Percentiles rank a stretch among this genome's conserved stretches.
Evolutionary conservation across 192 early-diverging fungal species (phyloP).

Genomic region (Allomyces macrogynus): DNA sequence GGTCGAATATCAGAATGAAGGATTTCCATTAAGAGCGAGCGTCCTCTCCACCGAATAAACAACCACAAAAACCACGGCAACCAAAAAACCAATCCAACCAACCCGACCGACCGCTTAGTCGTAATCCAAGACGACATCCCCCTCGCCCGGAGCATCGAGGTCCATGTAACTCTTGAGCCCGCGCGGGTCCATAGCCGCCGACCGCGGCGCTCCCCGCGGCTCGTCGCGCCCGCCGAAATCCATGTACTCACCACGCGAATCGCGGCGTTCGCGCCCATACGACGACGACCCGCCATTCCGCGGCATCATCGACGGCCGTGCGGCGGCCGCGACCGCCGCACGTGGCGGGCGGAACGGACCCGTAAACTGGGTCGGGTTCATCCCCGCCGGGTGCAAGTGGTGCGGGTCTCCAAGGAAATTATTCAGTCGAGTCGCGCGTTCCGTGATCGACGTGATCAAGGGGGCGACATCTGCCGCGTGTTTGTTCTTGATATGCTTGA

Average conservation of each 20-base stretch:
- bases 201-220: neutral
- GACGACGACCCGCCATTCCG: slow-evolving; percentile 1
- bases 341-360: neutral
- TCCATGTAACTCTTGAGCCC: slow-evolving; percentile 71
- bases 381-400: slow-evolving; percentile 16
- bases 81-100: neutral
- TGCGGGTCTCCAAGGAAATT: slow-evolving; percentile 73
- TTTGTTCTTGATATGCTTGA: slow-evolving; percentile 81
- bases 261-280: slow-evolving; percentile 3
- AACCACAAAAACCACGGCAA: neutral
- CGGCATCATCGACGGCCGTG: neutral
- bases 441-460: slow-evolving; percentile 7
- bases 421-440: slow-evolving; percentile 32
- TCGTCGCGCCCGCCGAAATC: slow-evolving; percentile 1
- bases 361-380: neutral
- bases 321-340: neutral
- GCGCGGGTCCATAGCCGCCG: slow-evolving; percentile 30
- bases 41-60: too few relatives aligned
- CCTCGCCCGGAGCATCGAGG: slow-evolving; percentile 66
- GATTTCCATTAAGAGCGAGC: too few relatives aligned
- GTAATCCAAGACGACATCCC: slow-evolving; percentile 40
- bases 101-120: neutral
- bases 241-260: slow-evolving; percentile 10
- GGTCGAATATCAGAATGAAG: too few relatives aligned
- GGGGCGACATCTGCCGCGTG: slow-evolving; percentile 52